Base-by-base conservation (phyloP, 768 basidiomycete species). In the Strobilomyces dryophilus region DNA sequence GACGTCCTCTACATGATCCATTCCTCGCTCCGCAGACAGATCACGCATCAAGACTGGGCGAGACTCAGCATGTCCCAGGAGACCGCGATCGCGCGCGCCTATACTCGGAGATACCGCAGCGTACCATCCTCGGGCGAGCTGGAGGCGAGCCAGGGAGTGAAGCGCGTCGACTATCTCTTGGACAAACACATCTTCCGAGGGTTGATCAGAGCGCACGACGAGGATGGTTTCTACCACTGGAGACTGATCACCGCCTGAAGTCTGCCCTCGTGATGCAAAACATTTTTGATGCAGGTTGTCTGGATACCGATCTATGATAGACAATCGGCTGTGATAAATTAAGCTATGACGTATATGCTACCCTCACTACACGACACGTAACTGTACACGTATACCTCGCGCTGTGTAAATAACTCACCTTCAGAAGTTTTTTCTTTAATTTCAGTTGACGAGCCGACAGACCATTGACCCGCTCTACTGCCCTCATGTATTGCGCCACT, bases 1-100 rank as follows among this genome's bases (percentile, higher is more conserved):
- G 85, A 85, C 57, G 74, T 87, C 18, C 71, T 87, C 44, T 66
- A 73, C 50, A 74, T 74, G 44, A 70, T 85, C 40, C 76, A 82
- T 58, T 67, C 65, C 20, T 64, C 69, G n/a, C 62, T 86, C 55
- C 79, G 79, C 49, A 62, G 67, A 51, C 69, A 70, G 53, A 69
- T 75, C 49, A 65, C 66, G 0, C 73, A 72, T 44, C 59, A 61
- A 14, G 69, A 76, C 54, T 71, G 70, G 75, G 70, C 56, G 18
- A 59, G 36, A 29, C 62, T 71, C 47, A 62, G 56, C 49, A 11
- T 51, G 15, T 63, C 56, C 5, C 52, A 67, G 53, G 66, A 62
- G 63, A 71, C 59, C 4, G 69, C 52, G 31, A 60, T 71, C 47
- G 68, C 74, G 12, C 67, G 62, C 5, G 73, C 69, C 10, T 74